A percentile compares a stretch with the other conserved stretches of the same genome.
These are phyloP conservation scores for Mycena pura DNA, from an alignment of 768 basidiomycete genomes.

Conservation along the genomic window DNA sequence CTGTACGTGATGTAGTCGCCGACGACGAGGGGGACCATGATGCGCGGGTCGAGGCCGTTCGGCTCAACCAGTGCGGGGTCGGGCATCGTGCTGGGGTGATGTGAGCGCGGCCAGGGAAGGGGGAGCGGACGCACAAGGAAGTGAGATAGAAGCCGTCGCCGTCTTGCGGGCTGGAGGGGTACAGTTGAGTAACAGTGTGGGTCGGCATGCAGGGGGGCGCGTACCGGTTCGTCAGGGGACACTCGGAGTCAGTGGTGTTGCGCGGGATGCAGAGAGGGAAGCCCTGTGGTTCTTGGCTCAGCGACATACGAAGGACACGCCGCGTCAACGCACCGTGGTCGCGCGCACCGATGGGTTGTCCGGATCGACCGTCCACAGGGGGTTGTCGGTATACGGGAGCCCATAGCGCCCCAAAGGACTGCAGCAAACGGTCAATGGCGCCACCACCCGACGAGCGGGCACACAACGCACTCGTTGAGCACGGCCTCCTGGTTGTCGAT, in stretches of 20 bases:
- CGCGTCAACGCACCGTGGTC: slow-evolving; percentile 20
- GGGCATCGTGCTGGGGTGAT: background rate
- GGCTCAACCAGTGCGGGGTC: slow-evolving; percentile 19
- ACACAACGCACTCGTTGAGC: slow-evolving; percentile 3
- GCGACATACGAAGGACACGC: slow-evolving; percentile 22
- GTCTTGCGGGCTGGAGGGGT: background rate
- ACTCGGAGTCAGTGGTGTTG: slow-evolving; percentile 3
- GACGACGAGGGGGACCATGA: background rate
- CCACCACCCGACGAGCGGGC: background rate
- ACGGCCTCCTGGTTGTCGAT: background rate
- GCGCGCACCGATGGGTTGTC: slow-evolving; percentile 25
- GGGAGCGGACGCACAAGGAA: background rate
- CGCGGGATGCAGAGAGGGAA: slow-evolving; percentile 24
- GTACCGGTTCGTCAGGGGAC: slow-evolving; percentile 4
- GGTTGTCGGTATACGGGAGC: background rate
- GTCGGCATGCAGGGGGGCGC: too few species aligned
- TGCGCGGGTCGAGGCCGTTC: background rate
- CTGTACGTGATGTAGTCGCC: slow-evolving; percentile 32
- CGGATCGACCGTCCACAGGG: slow-evolving; percentile 29
- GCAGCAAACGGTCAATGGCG: background rate
- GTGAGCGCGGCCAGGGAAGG: background rate
- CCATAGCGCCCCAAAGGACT: background rate
- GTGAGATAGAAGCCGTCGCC: background rate
- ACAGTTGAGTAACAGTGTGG: too few species aligned
- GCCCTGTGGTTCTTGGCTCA: background rate